These are phyloP conservation scores for Acidiella bohemica DNA, from an alignment of 495 filamentous ascomycete genomes.

Conservation along the genomic window DNA sequence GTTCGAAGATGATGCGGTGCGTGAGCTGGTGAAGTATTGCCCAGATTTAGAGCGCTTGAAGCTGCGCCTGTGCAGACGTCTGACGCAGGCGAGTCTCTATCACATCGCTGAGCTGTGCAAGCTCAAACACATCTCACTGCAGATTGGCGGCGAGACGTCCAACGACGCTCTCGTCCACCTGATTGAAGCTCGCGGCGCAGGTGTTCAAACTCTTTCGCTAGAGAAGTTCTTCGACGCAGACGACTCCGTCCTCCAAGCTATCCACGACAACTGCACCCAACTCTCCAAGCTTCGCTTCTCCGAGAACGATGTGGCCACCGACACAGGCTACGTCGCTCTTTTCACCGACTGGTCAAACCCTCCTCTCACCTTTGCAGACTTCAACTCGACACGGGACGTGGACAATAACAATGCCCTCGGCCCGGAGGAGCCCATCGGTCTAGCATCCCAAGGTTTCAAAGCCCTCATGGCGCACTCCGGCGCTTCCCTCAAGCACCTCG, in stretches of 20 bases:
- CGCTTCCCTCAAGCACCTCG: conserved; percentile 42
- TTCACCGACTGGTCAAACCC: conserved; percentile 66
- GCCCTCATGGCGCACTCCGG: conserved; percentile 81
- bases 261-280: conserved; percentile 53
- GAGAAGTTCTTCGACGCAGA: conserved; percentile 35
- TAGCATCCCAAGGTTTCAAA: conserved; percentile 58
- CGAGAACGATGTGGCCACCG: conserved; percentile 57
- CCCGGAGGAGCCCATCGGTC: conserved; percentile 43
- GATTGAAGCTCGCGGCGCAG: conserved; percentile 42
- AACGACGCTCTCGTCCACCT: conserved; percentile 44
- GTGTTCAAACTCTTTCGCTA: conserved; percentile 60
- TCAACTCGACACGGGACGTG: conserved; percentile 59
- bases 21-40: conserved; percentile 44
- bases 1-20: conserved; percentile 54
- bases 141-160: conserved; percentile 42
- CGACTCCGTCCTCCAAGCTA: conserved; percentile 32
- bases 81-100: conserved; percentile 35
- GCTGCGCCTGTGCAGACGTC: conserved; percentile 44
- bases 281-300: conserved; percentile 66
- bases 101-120: conserved; percentile 42
- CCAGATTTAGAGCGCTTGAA: conserved; percentile 59
- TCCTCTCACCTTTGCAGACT: conserved; percentile 51
- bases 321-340: conserved; percentile 53
- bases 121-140: conserved; percentile 61
- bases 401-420: conserved; percentile 55